Evolutionary conservation across 257 asterid species (phyloP).

Genomic region (Linderniella brevidens): DNA sequence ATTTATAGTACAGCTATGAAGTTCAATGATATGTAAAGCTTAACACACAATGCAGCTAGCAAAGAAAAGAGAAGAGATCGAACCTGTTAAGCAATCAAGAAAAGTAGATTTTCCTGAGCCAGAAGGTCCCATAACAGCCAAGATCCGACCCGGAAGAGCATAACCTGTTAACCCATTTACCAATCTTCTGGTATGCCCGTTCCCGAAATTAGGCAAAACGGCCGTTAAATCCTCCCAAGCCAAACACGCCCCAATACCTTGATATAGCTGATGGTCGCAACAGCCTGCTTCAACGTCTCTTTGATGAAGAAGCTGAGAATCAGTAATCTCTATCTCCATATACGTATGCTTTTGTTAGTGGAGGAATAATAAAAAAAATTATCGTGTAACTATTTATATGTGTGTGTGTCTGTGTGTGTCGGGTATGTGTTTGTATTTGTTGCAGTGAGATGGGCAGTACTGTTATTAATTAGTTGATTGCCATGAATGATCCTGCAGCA

Average conservation of each 20-base stretch:
- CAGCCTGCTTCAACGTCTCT: no score
- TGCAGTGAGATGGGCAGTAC: not conserved
- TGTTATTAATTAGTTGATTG: not conserved
- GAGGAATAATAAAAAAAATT: no score
- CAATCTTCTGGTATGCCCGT: slow-evolving; percentile 51
- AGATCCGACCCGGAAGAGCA: slow-evolving; percentile 67
- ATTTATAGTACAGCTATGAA: no score
- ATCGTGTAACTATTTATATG: not conserved
- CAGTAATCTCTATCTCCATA: slow-evolving; percentile 34
- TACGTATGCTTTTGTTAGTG: not conserved
- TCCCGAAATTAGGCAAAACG: slow-evolving; percentile 50
- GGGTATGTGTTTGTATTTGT: no score
- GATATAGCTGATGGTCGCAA: no score
- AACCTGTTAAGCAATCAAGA: slow-evolving; percentile 35
- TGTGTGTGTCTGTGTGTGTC: not conserved
- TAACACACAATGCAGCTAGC: no score
- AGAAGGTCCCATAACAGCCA: slow-evolving; percentile 96
- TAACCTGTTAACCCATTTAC: slow-evolving; percentile 49
- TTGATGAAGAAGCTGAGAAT: not conserved
- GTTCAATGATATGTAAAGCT: no score
- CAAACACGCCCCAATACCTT: slow-evolving; percentile 16
- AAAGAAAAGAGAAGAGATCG: not conserved
- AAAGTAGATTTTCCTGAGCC: slow-evolving; percentile 87
- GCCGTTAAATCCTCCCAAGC: slow-evolving; percentile 71
- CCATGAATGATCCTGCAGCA: slow-evolving; percentile 18